Evolutionary conservation across 129 eudicot genomes (phyloP).

Genomic region (Tagetes patula): DNA sequence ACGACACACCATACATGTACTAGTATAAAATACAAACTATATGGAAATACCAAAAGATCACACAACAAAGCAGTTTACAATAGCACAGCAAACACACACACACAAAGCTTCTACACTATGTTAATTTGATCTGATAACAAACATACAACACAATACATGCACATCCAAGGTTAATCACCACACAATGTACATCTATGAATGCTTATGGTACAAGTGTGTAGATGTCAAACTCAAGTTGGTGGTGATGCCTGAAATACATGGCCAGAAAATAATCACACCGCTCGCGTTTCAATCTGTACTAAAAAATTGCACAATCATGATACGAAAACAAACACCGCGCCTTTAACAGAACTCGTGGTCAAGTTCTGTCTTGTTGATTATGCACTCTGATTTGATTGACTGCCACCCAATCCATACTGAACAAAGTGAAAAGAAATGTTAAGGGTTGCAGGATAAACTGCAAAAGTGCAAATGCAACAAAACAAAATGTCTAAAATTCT

Average conservation of each 20-base stretch:
- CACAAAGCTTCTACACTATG: constrained; percentile 14
- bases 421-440: constrained; percentile 8
- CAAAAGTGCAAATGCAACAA: neutral
- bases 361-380: constrained; percentile 26
- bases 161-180: constrained; percentile 23
- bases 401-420: constrained; percentile 67
- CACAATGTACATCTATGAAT: constrained; percentile 30
- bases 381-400: constrained; percentile 30
- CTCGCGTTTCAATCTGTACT: constrained; percentile 26
- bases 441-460: constrained; percentile 2
- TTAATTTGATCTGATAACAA: neutral
- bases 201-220: constrained; percentile 27
- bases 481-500: neutral
- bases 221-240: constrained; percentile 15
- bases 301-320: constrained; percentile 20
- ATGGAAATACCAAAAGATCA: neutral
- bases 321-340: constrained; percentile 4
- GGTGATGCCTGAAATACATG: constrained; percentile 24
- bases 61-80: constrained; percentile 4
- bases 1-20: neutral
- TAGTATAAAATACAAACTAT: neutral
- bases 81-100: constrained; percentile 12
- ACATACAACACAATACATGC: constrained; percentile 8
- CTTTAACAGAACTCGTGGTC: constrained; percentile 9
- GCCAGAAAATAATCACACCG: constrained; percentile 22